A percentile compares a stretch with the other conserved stretches of the same genome.
These are phyloP conservation scores for Diplodia seriata DNA, from an alignment of 2,329 filamentous ascomycete genomes.

Conservation along the genomic window DNA sequence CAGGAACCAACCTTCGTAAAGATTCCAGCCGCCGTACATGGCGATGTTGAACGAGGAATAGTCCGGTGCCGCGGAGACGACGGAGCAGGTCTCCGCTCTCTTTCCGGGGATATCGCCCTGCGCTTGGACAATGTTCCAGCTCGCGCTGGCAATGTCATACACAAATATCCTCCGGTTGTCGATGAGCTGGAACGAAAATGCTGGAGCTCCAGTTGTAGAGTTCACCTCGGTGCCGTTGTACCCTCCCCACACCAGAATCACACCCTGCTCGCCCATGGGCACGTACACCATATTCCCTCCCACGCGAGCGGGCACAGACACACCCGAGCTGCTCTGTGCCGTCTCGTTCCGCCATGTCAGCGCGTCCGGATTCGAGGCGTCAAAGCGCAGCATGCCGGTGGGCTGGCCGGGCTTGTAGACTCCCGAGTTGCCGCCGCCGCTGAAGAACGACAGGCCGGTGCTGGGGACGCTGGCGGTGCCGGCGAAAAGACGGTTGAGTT, in stretches of 20 bases:
- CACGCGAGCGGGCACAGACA: slow-evolving; percentile 2
- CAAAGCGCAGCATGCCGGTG: slow-evolving; percentile 21
- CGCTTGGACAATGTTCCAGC: slow-evolving; percentile 28
- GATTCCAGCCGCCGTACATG: slow-evolving; percentile 32
- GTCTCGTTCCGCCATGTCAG: slow-evolving; percentile 27
- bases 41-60: slow-evolving; percentile 30
- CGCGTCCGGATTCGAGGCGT: slow-evolving; percentile 8
- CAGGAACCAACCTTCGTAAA: slow-evolving; percentile 3
- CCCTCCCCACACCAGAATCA: slow-evolving; percentile 12
- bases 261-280: slow-evolving; percentile 25
- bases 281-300: slow-evolving; percentile 15
- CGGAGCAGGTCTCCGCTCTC: slow-evolving; percentile 21
- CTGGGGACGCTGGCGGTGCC: slow-evolving; percentile 9
- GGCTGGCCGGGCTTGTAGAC: neutral
- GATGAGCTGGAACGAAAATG: slow-evolving; percentile 1
- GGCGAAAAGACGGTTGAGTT: slow-evolving; percentile 15
- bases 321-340: slow-evolving; percentile 3
- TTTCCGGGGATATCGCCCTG: slow-evolving; percentile 22
- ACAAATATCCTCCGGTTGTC: slow-evolving; percentile 13
- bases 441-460: slow-evolving; percentile 22
- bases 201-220: neutral
- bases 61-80: slow-evolving; percentile 28
- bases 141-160: slow-evolving; percentile 26
- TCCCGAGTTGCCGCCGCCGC: slow-evolving; percentile 1
- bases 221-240: slow-evolving; percentile 19